A percentile compares a stretch with the other conserved stretches of the same genome.
Conservation (phyloP, 2,329 filamentous ascomycete genomes). For the Xylaria sp. region DNA sequence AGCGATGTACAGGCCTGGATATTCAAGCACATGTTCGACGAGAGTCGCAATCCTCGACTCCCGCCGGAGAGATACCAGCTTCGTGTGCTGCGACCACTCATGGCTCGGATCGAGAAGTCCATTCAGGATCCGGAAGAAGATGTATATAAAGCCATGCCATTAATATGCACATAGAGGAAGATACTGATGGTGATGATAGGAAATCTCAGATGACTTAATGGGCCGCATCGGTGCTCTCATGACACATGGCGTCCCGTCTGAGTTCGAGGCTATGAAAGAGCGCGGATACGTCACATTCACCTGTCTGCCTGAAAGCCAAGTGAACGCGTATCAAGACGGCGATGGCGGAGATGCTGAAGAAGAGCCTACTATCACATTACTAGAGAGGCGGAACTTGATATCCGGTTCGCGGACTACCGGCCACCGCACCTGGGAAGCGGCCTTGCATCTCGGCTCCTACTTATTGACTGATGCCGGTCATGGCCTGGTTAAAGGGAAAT, state of each 20-base stretch:
- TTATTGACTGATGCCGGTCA: slow-evolving; percentile 60
- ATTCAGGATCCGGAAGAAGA: slow-evolving; percentile 72
- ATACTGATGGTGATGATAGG: slow-evolving; percentile 44
- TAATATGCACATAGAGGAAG: background rate
- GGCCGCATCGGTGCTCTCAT: slow-evolving; percentile 65
- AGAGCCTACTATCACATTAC: slow-evolving; percentile 60
- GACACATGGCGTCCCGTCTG: slow-evolving; percentile 51
- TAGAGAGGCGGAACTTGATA: slow-evolving; percentile 65
- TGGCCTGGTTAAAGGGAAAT: slow-evolving; percentile 60
- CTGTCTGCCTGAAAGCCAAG: slow-evolving; percentile 47
- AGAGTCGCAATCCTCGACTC: slow-evolving; percentile 55
- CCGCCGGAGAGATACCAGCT: slow-evolving; percentile 70
- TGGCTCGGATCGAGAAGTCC: slow-evolving; percentile 67
- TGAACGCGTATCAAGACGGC: background rate
- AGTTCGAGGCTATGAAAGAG: slow-evolving; percentile 61
- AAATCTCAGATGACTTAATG: slow-evolving; percentile 71
- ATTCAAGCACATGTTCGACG: slow-evolving; percentile 68
- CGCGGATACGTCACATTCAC: slow-evolving; percentile 72
- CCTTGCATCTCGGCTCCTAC: slow-evolving; percentile 71
- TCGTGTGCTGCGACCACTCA: slow-evolving; percentile 68
- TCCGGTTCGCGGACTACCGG: slow-evolving; percentile 71
- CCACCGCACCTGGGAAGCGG: slow-evolving; percentile 76
- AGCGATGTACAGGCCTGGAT: slow-evolving; percentile 53
- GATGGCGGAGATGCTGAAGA: slow-evolving; percentile 37
- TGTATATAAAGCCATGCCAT: slow-evolving; percentile 44